Base-by-base conservation (phyloP, 2,329 filamentous ascomycete species). In the Pestalotiopsis fici region DNA sequence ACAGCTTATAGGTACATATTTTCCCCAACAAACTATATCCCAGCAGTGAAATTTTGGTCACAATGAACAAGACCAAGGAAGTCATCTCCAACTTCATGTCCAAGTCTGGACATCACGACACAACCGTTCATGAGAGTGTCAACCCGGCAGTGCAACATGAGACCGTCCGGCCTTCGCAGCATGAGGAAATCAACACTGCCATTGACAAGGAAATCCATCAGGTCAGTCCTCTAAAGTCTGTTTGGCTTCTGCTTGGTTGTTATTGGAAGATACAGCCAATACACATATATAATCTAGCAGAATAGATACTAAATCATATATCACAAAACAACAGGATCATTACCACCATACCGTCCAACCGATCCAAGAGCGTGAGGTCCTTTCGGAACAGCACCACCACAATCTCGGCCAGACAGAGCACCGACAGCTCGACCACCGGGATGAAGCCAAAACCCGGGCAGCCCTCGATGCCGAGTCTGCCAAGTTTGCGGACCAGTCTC, bases 271-370 rank as follows among this genome's bases (percentile, higher is more conserved):
- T 11, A 35, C 3, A 11, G 3, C 31, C 3, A 35, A 35, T 11
- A 35, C 31, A 35, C n/a, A n/a, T n/a, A n/a, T n/a, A n/a, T n/a
- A n/a, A n/a, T n/a, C n/a, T n/a, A n/a, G n/a, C n/a, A n/a, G n/a
- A n/a, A n/a, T 43, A 43, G 13, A 43, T 43, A 5, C 39, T 43
- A 18, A 43, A 15, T 15, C 39, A 12, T 3, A 43, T 43, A 43
- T 12, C 39, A 43, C 39, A n/a, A n/a, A n/a, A n/a, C 4, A 6
- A 12, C 43, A 50, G 76, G 88, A 93, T 68, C 91, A 93, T 73
- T 88, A 92, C 76, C 90, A 93, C 77, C 91, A 89, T 59, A 89
- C 88, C 0, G 81, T 93, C 1, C 91, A 93, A 78, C 91, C 91
- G 0, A 79, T 93, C 27, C 67, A 71, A 4, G 75, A 74, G 66